Percentiles rank a stretch among this genome's conserved stretches.
These are phyloP conservation scores for Hanseniaspora occidentalis DNA, from an alignment of 805 yeast genomes.

Conservation along the genomic window DNA sequence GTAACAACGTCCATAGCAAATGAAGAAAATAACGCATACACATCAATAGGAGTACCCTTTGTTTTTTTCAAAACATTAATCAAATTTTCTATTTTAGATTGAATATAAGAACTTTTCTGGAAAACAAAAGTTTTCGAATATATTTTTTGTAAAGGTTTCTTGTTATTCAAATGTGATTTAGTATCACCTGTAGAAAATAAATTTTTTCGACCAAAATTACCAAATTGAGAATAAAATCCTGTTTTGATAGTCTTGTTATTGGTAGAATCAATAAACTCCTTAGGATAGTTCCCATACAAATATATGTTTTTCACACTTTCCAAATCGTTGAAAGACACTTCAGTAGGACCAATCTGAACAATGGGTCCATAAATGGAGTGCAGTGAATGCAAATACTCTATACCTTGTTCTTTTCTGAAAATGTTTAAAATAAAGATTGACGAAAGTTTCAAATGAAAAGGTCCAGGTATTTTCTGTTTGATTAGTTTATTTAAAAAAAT, in stretches of 20 bases:
- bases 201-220: conserved; percentile 44
- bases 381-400: conserved; percentile 30
- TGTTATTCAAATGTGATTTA: conserved; percentile 32
- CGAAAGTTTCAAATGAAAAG: conserved; percentile 36
- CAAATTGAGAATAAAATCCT: conserved; percentile 45
- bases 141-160: conserved; percentile 29
- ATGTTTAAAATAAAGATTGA: conserved; percentile 29
- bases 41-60: conserved; percentile 32
- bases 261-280: conserved; percentile 9
- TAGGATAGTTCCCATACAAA: conserved; percentile 41
- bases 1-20: conserved; percentile 63
- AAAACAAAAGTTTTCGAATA: conserved; percentile 34
- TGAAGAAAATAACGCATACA: conserved; percentile 50
- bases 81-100: conserved; percentile 22
- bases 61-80: conserved; percentile 14
- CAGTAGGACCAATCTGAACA: conserved; percentile 17
- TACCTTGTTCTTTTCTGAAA: conserved; percentile 37
- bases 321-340: conserved; percentile 43
- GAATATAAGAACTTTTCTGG: conserved; percentile 24
- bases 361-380: conserved; percentile 5
- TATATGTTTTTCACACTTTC: conserved; percentile 44
- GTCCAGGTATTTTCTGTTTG: conserved; percentile 41
- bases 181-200: conserved; percentile 45
- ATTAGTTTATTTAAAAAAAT: conserved; percentile 34
- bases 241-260: conserved; percentile 12